Evolutionary conservation across 169 alveolate genomes (phyloP).

Genomic region (Cryptosporidium felis): DNA sequence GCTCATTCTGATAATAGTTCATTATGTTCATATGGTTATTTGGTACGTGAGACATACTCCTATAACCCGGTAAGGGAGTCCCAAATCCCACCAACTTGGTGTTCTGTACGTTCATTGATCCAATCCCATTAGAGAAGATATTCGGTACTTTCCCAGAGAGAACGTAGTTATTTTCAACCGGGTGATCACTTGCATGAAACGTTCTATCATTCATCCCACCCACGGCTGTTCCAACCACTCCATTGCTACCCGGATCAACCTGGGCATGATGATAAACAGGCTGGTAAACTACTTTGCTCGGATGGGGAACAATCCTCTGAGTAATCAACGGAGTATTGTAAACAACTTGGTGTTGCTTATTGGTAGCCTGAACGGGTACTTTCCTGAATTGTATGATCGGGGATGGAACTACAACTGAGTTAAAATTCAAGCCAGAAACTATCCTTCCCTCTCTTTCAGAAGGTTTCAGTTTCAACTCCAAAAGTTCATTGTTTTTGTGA

Average conservation of each 20-base stretch:
- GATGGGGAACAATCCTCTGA: conserved; percentile 55
- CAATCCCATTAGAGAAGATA: background rate
- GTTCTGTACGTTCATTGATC: too few species aligned
- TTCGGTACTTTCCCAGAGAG: background rate
- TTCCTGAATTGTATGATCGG: conserved; percentile 12
- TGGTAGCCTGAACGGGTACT: background rate
- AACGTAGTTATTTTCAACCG: too few species aligned
- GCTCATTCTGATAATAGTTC: background rate
- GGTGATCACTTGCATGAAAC: too few species aligned
- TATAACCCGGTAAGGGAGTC: conserved; percentile 32
- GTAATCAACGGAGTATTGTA: conserved; percentile 52
- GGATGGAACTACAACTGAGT: conserved; percentile 7
- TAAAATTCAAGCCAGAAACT: background rate
- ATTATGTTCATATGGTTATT: background rate
- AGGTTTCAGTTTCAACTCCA: background rate
- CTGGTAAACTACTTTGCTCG: background rate
- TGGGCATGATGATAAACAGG: conserved; percentile 22
- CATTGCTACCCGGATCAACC: conserved; percentile 13
- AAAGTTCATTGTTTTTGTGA: background rate
- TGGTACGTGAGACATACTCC: conserved; percentile 60
- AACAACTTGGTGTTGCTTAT: background rate
- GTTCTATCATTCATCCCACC: too few species aligned
- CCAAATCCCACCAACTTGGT: conserved; percentile 37
- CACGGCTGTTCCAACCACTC: background rate
- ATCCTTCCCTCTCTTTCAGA: background rate